Conservation (phyloP, 169 alveolate genomes). For the Eimeria sp. region DNA sequence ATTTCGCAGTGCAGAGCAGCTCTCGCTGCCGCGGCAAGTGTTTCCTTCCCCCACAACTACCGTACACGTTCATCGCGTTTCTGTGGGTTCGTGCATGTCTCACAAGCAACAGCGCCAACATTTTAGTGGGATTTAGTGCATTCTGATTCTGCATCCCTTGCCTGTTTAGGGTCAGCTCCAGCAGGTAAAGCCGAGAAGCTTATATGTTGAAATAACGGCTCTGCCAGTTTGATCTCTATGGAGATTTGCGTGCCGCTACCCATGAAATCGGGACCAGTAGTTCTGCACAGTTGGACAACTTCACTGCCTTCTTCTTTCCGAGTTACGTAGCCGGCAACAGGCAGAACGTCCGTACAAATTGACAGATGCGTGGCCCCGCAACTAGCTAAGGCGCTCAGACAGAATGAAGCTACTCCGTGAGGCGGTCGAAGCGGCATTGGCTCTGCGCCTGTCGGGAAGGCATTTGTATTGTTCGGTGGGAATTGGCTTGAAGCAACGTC, state of each 20-base stretch:
- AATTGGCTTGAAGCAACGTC: background rate
- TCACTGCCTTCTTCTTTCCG: constrained; percentile 22
- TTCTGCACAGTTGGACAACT: background rate
- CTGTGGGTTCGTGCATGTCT: background rate
- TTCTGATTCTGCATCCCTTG: background rate
- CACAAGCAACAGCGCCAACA: background rate
- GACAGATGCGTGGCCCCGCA: constrained; percentile 49
- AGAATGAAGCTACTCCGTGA: constrained; percentile 42
- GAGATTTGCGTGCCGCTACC: constrained; percentile 27
- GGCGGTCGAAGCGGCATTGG: constrained; percentile 34
- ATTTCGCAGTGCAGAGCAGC: background rate
- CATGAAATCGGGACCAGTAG: constrained; percentile 20
- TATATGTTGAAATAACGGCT: constrained; percentile 17
- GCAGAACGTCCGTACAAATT: constrained; percentile 30
- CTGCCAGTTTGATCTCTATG: constrained; percentile 40
- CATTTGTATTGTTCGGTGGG: background rate
- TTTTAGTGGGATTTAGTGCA: background rate
- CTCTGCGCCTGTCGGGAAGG: background rate
- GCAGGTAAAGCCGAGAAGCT: background rate
- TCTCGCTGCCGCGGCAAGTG: background rate
- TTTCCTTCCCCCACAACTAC: background rate
- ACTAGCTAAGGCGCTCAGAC: constrained; percentile 24
- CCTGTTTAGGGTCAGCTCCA: background rate
- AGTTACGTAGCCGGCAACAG: constrained; percentile 3
- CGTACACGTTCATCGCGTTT: background rate